These are phyloP conservation scores for Choiromyces venosus DNA, from an alignment of 495 filamentous ascomycete genomes.

Conservation along the genomic window DNA sequence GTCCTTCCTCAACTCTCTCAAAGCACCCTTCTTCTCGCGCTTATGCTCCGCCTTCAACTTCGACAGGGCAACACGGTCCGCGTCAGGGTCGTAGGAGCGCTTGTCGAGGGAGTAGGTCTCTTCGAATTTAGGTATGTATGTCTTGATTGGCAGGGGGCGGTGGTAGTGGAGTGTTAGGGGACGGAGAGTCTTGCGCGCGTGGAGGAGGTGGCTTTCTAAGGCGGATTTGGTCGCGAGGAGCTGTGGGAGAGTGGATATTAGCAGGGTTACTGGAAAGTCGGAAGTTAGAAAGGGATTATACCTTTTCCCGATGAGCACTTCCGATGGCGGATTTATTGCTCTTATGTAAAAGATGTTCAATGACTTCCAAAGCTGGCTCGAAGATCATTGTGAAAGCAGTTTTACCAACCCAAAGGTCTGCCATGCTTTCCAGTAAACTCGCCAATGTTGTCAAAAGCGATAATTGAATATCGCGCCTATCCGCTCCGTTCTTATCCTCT, in stretches of 20 bases:
- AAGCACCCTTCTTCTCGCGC: conserved; percentile 87
- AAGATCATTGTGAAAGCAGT: conserved; percentile 72
- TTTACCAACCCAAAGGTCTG: conserved; percentile 59
- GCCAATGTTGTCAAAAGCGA: conserved; percentile 56
- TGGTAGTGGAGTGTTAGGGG: conserved; percentile 87
- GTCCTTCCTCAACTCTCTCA: conserved; percentile 92
- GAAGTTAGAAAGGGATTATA: neutral
- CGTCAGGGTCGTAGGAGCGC: conserved; percentile 83
- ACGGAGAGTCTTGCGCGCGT: conserved; percentile 59
- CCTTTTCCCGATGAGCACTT: neutral
- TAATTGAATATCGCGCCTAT: conserved; percentile 29
- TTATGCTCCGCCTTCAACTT: conserved; percentile 86
- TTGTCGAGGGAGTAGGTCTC: conserved; percentile 87
- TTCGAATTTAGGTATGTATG: conserved; percentile 91
- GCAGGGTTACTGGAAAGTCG: neutral
- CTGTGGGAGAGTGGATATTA: conserved; percentile 24
- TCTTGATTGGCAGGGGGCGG: conserved; percentile 78
- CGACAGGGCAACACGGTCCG: conserved; percentile 71
- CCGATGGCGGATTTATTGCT: conserved; percentile 2
- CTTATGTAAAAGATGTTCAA: conserved; percentile 53
- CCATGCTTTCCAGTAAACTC: conserved; percentile 54
- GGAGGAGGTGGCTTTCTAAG: conserved; percentile 50
- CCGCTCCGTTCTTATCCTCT: conserved; percentile 17
- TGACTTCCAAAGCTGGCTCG: conserved; percentile 52
- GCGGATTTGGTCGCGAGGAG: conserved; percentile 45